A percentile compares a stretch with the other conserved stretches of the same genome.
phyloP scores from a whole-genome alignment of 306 rosid species.

The Dalbergia oliveri region DNA sequence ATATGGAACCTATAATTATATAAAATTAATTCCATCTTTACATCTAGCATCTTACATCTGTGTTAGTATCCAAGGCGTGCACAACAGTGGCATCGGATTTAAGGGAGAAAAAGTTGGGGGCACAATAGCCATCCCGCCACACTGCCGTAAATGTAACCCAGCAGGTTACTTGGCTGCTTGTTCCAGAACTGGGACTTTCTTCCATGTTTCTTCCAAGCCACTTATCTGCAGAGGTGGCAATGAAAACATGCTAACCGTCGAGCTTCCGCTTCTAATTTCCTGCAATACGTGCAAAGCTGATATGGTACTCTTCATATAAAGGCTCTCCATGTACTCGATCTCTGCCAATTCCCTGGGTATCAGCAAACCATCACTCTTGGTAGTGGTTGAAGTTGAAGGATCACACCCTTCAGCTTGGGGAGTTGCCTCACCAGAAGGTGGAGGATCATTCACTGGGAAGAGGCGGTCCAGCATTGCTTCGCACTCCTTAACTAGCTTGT shows the following conservation, averaged over 20 bases:
- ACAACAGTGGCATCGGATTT: slow-evolving; percentile 50
- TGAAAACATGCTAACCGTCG: slow-evolving; percentile 84
- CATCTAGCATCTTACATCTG: slow-evolving; percentile 61
- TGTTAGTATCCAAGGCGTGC: slow-evolving; percentile 68
- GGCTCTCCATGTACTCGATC: slow-evolving; percentile 88
- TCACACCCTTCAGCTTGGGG: slow-evolving; percentile 59
- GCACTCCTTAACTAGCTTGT: slow-evolving; percentile 96
- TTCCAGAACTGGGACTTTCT: slow-evolving; percentile 70
- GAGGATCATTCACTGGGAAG: slow-evolving; percentile 61
- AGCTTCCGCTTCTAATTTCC: slow-evolving; percentile 92
- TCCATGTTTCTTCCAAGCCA: slow-evolving; percentile 73
- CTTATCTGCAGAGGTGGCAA: slow-evolving; percentile 80
- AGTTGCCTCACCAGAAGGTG: slow-evolving; percentile 55
- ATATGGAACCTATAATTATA: slow-evolving; percentile 57
- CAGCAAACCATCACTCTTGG: slow-evolving; percentile 56
- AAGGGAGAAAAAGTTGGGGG: slow-evolving; percentile 11
- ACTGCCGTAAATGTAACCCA: slow-evolving; percentile 44
- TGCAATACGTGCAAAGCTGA: slow-evolving; percentile 82
- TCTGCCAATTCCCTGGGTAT: slow-evolving; percentile 76
- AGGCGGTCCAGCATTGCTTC: slow-evolving; percentile 86
- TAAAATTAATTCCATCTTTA: slow-evolving; percentile 58
- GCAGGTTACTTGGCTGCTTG: slow-evolving; percentile 72
- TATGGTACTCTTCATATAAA: slow-evolving; percentile 83
- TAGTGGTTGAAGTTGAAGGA: slow-evolving; percentile 69
- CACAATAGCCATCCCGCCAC: slow-evolving; percentile 35